Conservation (phyloP, 768 basidiomycete genomes). For the Tulasnella sp. region DNA sequence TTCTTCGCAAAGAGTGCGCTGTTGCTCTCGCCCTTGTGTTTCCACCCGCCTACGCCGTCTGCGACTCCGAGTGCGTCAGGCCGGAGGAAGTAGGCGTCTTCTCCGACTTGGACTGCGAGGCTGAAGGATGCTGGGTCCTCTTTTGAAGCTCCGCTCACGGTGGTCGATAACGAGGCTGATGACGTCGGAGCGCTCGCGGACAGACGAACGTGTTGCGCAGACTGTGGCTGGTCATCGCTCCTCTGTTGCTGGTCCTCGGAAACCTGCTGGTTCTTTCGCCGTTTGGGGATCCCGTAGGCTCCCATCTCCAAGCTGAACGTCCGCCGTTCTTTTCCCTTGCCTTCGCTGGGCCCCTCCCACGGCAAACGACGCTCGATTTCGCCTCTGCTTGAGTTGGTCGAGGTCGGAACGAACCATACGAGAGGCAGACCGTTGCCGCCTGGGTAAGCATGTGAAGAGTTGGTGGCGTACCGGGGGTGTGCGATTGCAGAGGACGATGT, state of each 20-base stretch:
- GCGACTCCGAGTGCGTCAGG: constrained; percentile 84
- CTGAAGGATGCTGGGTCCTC: constrained; percentile 23
- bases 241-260: background rate
- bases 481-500: background rate
- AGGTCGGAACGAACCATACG: background rate
- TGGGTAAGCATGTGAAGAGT: background rate
- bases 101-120: constrained; percentile 71
- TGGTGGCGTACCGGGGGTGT: background rate
- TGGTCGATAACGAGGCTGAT: constrained; percentile 23
- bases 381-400: background rate
- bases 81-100: constrained; percentile 79
- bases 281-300: constrained; percentile 79
- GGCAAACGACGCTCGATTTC: constrained; percentile 1
- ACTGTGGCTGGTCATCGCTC: background rate
- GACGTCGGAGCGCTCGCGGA: constrained; percentile 18
- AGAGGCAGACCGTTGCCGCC: background rate
- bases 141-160: constrained; percentile 20
- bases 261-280: constrained; percentile 22
- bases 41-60: constrained; percentile 93
- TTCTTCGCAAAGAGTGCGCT: constrained; percentile 43
- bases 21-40: constrained; percentile 40
- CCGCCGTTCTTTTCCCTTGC: background rate
- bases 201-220: constrained; percentile 15
- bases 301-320: constrained; percentile 55
- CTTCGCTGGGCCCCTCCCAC: background rate